These are phyloP conservation scores for Fusarium odoratissimum DNA, from an alignment of 2,329 filamentous ascomycete species.

Conservation along the genomic window DNA sequence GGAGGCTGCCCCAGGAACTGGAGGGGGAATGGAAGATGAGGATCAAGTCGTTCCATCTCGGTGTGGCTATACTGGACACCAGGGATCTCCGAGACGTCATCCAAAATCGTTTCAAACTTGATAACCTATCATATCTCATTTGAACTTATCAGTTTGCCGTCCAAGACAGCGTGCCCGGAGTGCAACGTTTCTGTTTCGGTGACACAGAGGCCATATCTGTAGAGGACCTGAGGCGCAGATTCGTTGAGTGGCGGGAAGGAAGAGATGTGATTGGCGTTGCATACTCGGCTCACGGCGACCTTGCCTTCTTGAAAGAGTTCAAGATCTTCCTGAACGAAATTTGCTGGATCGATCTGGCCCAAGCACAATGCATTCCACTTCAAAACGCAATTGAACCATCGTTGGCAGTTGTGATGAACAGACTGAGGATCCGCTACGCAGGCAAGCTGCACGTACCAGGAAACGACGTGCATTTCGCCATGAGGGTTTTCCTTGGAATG, in stretches of 20 bases:
- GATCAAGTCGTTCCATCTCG: conserved; percentile 14
- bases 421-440: neutral
- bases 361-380: conserved; percentile 5
- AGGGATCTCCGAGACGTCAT: neutral
- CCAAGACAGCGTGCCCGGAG: neutral
- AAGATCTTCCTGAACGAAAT: neutral
- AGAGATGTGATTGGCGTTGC: neutral
- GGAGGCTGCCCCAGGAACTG: neutral
- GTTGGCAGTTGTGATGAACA: neutral
- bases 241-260: neutral
- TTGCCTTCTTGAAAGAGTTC: neutral
- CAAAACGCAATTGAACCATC: neutral
- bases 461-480: conserved; percentile 50
- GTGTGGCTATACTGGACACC: conserved; percentile 27
- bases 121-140: neutral
- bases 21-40: neutral
- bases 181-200: conserved; percentile 9
- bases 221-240: neutral
- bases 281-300: conserved; percentile 6
- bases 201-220: conserved; percentile 5
- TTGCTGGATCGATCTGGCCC: conserved; percentile 8
- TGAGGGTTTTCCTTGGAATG: conserved; percentile 51
- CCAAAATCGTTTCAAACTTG: neutral
- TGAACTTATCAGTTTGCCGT: conserved; percentile 15
- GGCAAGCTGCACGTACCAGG: conserved; percentile 32